Percentiles rank a stretch among this genome's conserved stretches.
Evolutionary conservation across 2,329 filamentous ascomycete species (phyloP).

Genomic region (Venturia asperata): DNA sequence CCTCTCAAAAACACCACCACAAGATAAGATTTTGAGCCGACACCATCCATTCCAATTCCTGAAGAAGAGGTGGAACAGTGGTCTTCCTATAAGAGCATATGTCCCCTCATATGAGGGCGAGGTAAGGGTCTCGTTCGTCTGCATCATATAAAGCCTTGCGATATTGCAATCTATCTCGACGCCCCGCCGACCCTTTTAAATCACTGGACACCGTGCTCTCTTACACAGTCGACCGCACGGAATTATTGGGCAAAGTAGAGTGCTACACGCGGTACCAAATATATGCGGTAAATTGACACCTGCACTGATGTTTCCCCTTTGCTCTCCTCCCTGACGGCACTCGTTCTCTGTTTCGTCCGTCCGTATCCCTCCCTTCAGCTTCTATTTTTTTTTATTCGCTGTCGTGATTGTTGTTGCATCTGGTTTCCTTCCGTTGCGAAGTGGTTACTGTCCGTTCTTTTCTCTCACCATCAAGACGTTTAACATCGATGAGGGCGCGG

Average conservation of each 20-base stretch:
- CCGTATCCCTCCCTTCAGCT: not conserved
- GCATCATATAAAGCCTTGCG: conserved; percentile 10
- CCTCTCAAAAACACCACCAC: not conserved
- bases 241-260: conserved; percentile 3
- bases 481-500: conserved; percentile 5
- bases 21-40: too few species aligned
- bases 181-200: too few species aligned
- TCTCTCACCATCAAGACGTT: not conserved
- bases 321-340: too few species aligned
- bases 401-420: not conserved
- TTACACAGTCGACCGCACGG: not conserved
- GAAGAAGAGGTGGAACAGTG: not conserved
- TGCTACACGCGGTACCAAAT: conserved; percentile 12
- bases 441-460: conserved; percentile 12
- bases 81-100: not conserved
- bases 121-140: not conserved
- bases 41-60: not conserved
- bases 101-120: not conserved
- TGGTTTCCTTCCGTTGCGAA: not conserved
- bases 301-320: not conserved
- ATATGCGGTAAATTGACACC: not conserved
- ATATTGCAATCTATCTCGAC: conserved; percentile 16
- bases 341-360: not conserved
- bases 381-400: not conserved
- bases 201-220: not conserved